Evolutionary conservation across 2,329 filamentous ascomycete species (phyloP).

Genomic region (Metarhizium album): DNA sequence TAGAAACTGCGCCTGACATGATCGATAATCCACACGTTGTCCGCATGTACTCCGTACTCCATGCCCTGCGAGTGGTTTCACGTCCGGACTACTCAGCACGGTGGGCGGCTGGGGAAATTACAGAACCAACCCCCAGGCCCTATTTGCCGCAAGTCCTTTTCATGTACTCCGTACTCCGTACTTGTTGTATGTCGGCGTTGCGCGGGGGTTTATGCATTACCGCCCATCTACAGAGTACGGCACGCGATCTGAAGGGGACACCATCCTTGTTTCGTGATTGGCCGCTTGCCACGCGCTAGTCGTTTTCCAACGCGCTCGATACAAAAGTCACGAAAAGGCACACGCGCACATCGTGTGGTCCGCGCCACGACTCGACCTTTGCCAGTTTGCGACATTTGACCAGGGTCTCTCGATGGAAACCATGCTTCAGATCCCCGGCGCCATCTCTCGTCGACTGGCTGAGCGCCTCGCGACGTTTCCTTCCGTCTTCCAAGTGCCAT

Average conservation of each 20-base stretch:
- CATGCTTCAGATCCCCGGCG: not conserved
- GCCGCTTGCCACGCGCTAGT: not conserved
- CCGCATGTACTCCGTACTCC: too few species aligned
- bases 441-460: not conserved
- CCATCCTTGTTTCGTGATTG: not conserved
- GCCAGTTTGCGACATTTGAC: not conserved
- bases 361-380: not conserved
- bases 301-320: not conserved
- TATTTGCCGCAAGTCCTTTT: not conserved
- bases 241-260: too few species aligned
- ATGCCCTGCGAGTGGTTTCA: too few species aligned
- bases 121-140: too few species aligned
- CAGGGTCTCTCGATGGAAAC: not conserved
- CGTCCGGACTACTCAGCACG: too few species aligned
- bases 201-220: too few species aligned
- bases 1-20: too few species aligned
- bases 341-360: not conserved
- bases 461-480: not conserved
- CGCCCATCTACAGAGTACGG: too few species aligned
- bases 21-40: too few species aligned
- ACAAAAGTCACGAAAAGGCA: not conserved
- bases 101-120: constrained; percentile 3
- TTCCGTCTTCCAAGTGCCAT: not conserved
- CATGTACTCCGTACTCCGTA: not conserved
- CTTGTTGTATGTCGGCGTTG: too few species aligned